Evolutionary conservation across 768 basidiomycete genomes (phyloP).

Genomic region (Termitomyces sp.): DNA sequence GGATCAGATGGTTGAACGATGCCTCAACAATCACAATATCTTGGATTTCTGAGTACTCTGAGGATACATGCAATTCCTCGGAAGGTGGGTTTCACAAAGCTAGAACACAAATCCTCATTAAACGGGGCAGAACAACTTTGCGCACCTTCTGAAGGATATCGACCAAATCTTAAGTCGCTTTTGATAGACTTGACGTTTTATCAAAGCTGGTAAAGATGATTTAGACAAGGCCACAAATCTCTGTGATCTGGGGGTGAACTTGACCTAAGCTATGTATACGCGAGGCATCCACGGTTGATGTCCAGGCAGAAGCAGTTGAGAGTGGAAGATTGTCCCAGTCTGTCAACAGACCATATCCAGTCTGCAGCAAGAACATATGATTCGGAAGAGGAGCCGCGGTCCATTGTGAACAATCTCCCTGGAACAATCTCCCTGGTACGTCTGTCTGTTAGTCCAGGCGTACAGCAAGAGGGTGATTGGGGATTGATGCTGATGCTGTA

Average conservation of each 20-base stretch:
- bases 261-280: neutral
- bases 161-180: constrained; percentile 13
- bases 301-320: neutral
- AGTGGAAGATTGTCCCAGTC: neutral
- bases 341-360: neutral
- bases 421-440: too few species aligned
- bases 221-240: neutral
- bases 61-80: too few species aligned
- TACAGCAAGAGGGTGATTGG: too few species aligned
- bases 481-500: neutral
- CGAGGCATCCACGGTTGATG: neutral
- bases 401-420: too few species aligned
- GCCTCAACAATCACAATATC: too few species aligned
- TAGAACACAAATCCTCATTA: too few species aligned
- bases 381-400: neutral
- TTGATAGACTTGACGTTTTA: constrained; percentile 8
- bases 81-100: too few species aligned
- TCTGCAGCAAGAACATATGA: neutral
- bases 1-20: too few species aligned
- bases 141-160: constrained; percentile 20
- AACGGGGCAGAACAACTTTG: neutral
- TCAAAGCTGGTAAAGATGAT: constrained; percentile 6
- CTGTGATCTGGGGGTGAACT: neutral
- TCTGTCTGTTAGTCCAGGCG: neutral
- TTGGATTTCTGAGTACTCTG: too few species aligned